Base-by-base conservation (phyloP, 441 rosid genomes). In the Gossypium trilobum region DNA sequence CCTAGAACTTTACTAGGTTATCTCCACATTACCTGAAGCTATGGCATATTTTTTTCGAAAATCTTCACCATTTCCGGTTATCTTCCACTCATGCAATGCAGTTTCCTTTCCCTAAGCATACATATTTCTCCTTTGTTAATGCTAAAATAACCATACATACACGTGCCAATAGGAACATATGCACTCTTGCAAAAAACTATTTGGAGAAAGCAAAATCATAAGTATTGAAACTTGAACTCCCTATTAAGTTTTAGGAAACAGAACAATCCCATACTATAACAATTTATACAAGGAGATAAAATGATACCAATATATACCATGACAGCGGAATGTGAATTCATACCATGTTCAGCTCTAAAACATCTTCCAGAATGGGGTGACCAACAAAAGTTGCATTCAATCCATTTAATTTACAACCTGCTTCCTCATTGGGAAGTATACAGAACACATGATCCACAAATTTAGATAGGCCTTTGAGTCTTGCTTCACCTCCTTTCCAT, bases 401-500 rank as follows among this genome's bases (percentile, higher is more conserved):
- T 42, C 95, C 97, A 76, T 91, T 83, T 29, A 75, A 87, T 72
- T 66, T 74, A 77, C 94, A 91, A 75, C 84, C 85, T 23, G 52
- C 66, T 60, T 81, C 94, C 83, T 93, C 97, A 66, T 82, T 84
- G 0, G 96, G 97, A 71, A 91, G 97, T 84, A 93, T 91, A 71
- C 98, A 91, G 57, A 93, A 87, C 54, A 93, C 76, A 83, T 93
- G 95, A 80, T 93, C 97, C 79, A 93, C 88, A 70, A 87, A 89
- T 70, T 78, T 73, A 72, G 91, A 81, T 13, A 91, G 86, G 73
- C 82, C 82, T 74, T 78, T 77, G 46, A 93, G 91, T 71, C 98
- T 87, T 67, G 85, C 83, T 59, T 90, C 96, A 72, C 96, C 97
- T 62, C 97, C 98, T 87, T 82, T 90, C 97, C 98, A 93, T 0